Percentiles rank a stretch among this genome's conserved stretches.
Conservation (phyloP, 139 green algal species). For the Chlorella sp. region DNA sequence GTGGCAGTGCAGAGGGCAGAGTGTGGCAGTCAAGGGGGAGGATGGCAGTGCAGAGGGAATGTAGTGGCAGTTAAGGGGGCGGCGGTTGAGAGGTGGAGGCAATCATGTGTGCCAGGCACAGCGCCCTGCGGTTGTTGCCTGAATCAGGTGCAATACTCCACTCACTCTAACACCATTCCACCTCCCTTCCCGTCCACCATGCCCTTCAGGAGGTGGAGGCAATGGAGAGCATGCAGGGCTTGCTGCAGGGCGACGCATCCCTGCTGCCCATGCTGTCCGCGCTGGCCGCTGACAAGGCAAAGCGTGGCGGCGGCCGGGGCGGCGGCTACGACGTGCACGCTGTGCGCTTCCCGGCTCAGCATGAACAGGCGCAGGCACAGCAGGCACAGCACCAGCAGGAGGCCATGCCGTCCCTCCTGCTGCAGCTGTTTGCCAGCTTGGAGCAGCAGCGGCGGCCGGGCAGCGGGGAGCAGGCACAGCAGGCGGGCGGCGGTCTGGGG, state of each 20-base stretch:
- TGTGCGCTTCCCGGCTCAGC: not conserved
- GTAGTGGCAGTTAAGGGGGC: too few species aligned
- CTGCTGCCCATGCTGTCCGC: constrained; percentile 11
- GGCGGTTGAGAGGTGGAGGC: too few species aligned
- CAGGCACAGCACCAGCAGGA: constrained; percentile 39
- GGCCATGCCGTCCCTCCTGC: not conserved
- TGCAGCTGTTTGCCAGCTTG: constrained; percentile 12
- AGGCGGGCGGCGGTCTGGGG: not conserved
- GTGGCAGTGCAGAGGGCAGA: not conserved
- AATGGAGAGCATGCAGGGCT: not conserved
- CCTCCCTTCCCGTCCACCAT: too few species aligned
- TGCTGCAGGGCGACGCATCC: constrained; percentile 6
- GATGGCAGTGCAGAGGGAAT: too few species aligned
- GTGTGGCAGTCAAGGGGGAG: too few species aligned
- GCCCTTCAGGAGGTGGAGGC: constrained; percentile 2
- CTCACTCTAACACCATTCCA: too few species aligned
- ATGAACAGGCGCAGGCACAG: constrained; percentile 12
- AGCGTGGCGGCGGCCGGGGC: not conserved
- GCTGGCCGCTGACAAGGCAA: not conserved
- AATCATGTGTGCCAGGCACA: too few species aligned
- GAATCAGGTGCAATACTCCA: too few species aligned
- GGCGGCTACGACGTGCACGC: not conserved
- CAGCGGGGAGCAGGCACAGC: not conserved
- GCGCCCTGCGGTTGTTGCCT: too few species aligned
- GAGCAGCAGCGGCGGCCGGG: not conserved